Percentiles rank a stretch among this genome's conserved stretches.
Evolutionary conservation across 2,329 filamentous ascomycete genomes (phyloP).

Genomic region (Pseudogymnoascus sp.): DNA sequence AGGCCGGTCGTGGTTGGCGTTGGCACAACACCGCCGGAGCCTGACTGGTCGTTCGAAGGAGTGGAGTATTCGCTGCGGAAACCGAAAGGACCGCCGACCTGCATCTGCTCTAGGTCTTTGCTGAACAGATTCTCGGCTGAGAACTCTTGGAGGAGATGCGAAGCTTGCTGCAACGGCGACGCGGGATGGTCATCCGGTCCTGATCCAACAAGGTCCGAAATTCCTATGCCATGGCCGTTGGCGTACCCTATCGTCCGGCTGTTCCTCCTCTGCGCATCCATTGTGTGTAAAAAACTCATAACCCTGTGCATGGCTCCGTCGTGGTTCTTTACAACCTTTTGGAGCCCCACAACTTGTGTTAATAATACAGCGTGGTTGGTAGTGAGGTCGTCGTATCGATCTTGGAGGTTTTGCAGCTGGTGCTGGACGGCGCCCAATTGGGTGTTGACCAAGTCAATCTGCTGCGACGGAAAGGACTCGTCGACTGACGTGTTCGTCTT

Average conservation of each 20-base stretch:
- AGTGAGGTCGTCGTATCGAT: slow-evolving; percentile 72
- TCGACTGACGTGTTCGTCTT: slow-evolving; percentile 65
- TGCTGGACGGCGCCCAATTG: slow-evolving; percentile 86
- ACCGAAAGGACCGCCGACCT: slow-evolving; percentile 27
- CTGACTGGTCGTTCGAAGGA: slow-evolving; percentile 25
- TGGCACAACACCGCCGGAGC: slow-evolving; percentile 27
- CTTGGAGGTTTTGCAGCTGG: slow-evolving; percentile 81
- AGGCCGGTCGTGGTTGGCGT: slow-evolving; percentile 41
- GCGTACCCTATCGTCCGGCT: slow-evolving; percentile 42
- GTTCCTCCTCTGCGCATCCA: slow-evolving; percentile 58
- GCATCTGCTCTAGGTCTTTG: slow-evolving; percentile 59
- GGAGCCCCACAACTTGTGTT: slow-evolving; percentile 53
- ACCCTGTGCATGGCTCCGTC: slow-evolving; percentile 65
- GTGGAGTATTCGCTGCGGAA: slow-evolving; percentile 26
- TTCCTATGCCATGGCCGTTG: slow-evolving; percentile 32
- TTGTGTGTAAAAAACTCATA: slow-evolving; percentile 58
- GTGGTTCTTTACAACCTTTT: slow-evolving; percentile 60
- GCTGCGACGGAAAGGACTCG: slow-evolving; percentile 71
- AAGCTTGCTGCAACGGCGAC: slow-evolving; percentile 61
- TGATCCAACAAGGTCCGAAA: slow-evolving; percentile 26
- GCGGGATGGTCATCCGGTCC: slow-evolving; percentile 52
- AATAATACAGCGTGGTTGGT: slow-evolving; percentile 56
- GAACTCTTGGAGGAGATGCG: slow-evolving; percentile 58
- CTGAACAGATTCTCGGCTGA: slow-evolving; percentile 60
- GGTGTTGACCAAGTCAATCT: slow-evolving; percentile 82